These are phyloP conservation scores for Aspergillus diversus DNA, from an alignment of 495 filamentous ascomycete genomes.

Conservation along the genomic window DNA sequence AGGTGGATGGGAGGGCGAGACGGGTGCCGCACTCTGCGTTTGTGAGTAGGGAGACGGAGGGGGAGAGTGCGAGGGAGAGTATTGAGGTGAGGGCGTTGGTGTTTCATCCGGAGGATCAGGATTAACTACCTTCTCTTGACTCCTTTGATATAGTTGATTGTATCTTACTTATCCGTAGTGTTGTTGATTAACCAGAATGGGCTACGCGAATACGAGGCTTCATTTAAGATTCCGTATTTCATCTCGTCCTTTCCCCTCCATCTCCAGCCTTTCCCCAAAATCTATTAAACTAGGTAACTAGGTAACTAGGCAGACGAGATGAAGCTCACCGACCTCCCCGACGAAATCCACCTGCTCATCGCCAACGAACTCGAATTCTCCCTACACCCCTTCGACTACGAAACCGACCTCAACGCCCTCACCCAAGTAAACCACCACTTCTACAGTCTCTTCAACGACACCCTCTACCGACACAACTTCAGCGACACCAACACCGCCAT, in stretches of 20 bases:
- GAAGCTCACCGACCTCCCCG: background rate
- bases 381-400: background rate
- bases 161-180: background rate
- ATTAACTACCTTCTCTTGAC: slow-evolving; percentile 26
- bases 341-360: background rate
- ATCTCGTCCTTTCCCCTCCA: background rate
- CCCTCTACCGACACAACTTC: background rate
- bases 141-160: background rate
- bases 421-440: background rate
- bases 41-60: slow-evolving; percentile 53
- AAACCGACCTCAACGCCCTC: background rate
- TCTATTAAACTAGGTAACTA: background rate
- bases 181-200: slow-evolving; percentile 1
- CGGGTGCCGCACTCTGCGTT: slow-evolving; percentile 68
- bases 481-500: background rate
- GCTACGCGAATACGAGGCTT: background rate
- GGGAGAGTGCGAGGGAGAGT: slow-evolving; percentile 59
- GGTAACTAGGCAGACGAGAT: background rate
- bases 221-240: background rate
- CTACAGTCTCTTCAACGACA: background rate
- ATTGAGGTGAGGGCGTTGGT: slow-evolving; percentile 66
- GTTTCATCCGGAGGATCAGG: slow-evolving; percentile 53
- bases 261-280: background rate
- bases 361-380: background rate
- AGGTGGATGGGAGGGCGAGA: slow-evolving; percentile 56